Evolutionary conservation across 2,329 filamentous ascomycete genomes (phyloP).

Genomic region (Thielaviopsis populi): DNA sequence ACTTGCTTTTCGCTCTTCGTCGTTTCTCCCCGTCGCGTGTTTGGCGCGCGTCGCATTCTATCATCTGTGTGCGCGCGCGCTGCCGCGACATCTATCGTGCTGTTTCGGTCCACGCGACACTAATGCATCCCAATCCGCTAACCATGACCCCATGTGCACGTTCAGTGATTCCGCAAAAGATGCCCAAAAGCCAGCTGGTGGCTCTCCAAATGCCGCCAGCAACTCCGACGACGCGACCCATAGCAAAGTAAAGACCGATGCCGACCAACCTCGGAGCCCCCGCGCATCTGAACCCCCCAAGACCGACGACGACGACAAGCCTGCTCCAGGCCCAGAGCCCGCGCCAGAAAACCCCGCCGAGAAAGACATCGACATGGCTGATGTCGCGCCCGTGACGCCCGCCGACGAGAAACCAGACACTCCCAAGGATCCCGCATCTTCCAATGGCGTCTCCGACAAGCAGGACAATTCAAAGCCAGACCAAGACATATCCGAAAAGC

Average conservation of each 20-base stretch:
- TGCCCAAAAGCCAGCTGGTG: background rate
- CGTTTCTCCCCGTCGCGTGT: too few relatives aligned
- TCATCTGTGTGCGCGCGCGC: background rate
- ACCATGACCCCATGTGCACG: background rate
- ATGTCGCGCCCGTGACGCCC: background rate
- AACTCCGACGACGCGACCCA: background rate
- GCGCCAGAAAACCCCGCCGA: background rate
- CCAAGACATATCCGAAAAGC: background rate
- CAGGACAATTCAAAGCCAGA: background rate
- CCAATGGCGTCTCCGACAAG: background rate
- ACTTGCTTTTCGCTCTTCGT: too few relatives aligned
- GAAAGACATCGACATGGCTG: constrained; percentile 1
- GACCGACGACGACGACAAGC: background rate
- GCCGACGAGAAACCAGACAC: background rate
- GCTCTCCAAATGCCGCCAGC: background rate
- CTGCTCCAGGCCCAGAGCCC: background rate
- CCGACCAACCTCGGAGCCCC: background rate
- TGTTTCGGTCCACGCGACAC: background rate
- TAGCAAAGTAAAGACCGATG: background rate
- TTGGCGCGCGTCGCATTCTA: background rate
- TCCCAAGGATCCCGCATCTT: background rate
- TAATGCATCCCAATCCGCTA: background rate
- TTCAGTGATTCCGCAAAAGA: background rate
- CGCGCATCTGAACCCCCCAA: background rate
- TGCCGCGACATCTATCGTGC: background rate